These are phyloP conservation scores for Aspergillus saccharolyticus DNA, from an alignment of 495 filamentous ascomycete species.

Conservation along the genomic window DNA sequence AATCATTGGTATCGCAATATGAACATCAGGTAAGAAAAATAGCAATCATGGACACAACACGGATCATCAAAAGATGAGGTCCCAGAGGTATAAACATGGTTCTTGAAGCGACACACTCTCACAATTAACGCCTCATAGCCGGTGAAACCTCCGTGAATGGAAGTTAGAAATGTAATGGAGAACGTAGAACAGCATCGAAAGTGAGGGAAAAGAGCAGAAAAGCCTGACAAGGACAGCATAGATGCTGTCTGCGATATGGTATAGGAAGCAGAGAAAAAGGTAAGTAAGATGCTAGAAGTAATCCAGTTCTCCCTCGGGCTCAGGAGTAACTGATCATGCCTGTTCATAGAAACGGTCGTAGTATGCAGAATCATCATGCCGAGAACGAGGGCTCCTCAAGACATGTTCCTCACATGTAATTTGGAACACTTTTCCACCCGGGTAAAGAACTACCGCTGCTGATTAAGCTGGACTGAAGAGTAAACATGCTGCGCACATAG, in stretches of 20 bases:
- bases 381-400: constrained; percentile 1
- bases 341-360: constrained; percentile 22
- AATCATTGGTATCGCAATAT: constrained; percentile 17
- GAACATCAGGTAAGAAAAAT: background rate
- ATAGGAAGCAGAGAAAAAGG: constrained; percentile 19
- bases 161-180: constrained; percentile 3
- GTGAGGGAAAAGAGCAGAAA: constrained; percentile 3
- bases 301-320: constrained; percentile 9
- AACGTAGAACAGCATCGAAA: constrained; percentile 13
- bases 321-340: constrained; percentile 16
- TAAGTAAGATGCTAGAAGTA: constrained; percentile 11
- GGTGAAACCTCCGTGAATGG: constrained; percentile 10
- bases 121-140: constrained; percentile 14
- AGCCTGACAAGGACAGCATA: background rate
- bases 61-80: constrained; percentile 11
- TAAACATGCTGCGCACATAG: background rate
- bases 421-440: background rate
- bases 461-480: background rate
- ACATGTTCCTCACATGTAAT: constrained; percentile 1
- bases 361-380: constrained; percentile 22
- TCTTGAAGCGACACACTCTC: constrained; percentile 5
- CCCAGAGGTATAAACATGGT: constrained; percentile 12
- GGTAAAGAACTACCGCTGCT: background rate
- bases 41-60: constrained; percentile 1
- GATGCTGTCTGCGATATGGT: constrained; percentile 14